Evolutionary conservation across 2,329 filamentous ascomycete species (phyloP), one percentile per base, ranked within the genome.

Genomic region (Colletotrichum navitas): DNA sequence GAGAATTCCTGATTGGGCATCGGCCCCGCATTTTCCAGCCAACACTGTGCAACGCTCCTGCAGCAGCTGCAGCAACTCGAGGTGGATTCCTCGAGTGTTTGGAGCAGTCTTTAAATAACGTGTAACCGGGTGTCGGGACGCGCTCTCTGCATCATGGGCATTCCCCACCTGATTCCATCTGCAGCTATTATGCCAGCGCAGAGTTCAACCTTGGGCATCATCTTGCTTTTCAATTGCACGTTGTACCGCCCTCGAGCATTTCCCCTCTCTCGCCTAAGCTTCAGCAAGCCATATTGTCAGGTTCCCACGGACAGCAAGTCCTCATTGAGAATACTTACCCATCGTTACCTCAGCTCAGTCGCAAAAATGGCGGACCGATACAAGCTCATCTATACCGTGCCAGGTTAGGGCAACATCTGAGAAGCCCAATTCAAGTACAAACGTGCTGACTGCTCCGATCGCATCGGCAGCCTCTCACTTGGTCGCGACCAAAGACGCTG

Each of bases 401-500:
- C 43, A 45, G 43, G 43, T 45, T n/a, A n/a, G 21, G 21, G 43
- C 43, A 11, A 45, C 21, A n/a, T 4, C 43, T 45, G 43, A 21
- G 16, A 8, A 43, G 41, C 41, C 2, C 16, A 43, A 6, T 32
- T 68, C 72, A 29, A 72, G 68, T 74, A 45, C 5, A 52, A 1
- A 11, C 32, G 2, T 43, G 41, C 41, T 43, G 41, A 43, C 41
- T 21, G 41, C 41, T 43, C 41, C 6, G 41, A 43, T 21, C 41
- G 41, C 18, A 43, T 43, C 7, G n/a, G 41, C 45, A 74, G 72
- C 72, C 5, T 65, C 71, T 10, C 64, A 74, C 18, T 66, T 78
- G 24, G 73, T 73, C 24, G 56, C 32, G 0, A 75, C 76, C 24
- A 78, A 78, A 61, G 51, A 73, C 1, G 76, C 76, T 1, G 66